Conservation (phyloP, 139 green algal genomes). For the Tetradesmus obliquus region DNA sequence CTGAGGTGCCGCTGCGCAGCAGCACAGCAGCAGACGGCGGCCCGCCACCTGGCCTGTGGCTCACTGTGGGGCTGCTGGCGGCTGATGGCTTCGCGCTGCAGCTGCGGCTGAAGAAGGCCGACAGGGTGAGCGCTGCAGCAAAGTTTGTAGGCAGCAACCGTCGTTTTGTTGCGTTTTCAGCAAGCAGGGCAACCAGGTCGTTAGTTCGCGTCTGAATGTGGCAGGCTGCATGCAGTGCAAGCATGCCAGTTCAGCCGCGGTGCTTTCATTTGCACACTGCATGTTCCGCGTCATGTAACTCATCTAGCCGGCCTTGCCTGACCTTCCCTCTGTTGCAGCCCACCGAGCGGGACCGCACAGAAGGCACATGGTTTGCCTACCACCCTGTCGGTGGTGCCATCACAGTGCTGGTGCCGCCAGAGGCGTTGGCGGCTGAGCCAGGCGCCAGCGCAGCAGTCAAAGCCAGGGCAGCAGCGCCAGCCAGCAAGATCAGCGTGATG, state of each 20-base stretch:
- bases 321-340: slow-evolving; percentile 34
- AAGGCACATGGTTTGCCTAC: slow-evolving; percentile 76
- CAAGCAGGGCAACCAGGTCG: too few species aligned
- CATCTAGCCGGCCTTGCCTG: neutral
- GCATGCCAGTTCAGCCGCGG: too few species aligned
- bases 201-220: too few species aligned
- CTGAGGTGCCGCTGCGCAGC: slow-evolving; percentile 52
- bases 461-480: neutral
- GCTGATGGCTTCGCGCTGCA: slow-evolving; percentile 63
- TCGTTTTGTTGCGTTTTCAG: neutral
- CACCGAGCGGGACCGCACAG: slow-evolving; percentile 62
- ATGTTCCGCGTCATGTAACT: neutral
- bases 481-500: neutral
- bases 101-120: slow-evolving; percentile 68
- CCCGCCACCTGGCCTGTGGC: slow-evolving; percentile 61
- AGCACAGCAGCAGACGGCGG: slow-evolving; percentile 26
- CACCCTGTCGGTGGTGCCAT: slow-evolving; percentile 73
- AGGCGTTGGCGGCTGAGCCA: neutral
- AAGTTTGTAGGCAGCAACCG: neutral
- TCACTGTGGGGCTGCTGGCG: slow-evolving; percentile 71
- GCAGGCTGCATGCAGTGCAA: too few species aligned
- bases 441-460: neutral
- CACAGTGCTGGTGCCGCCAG: slow-evolving; percentile 51
- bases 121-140: slow-evolving; percentile 40
- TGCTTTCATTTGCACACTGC: neutral